A percentile compares a stretch with the other conserved stretches of the same genome.
Evolutionary conservation across 176 grass and related monocot genomes (phyloP).

Genomic region (Puya raimondii): DNA sequence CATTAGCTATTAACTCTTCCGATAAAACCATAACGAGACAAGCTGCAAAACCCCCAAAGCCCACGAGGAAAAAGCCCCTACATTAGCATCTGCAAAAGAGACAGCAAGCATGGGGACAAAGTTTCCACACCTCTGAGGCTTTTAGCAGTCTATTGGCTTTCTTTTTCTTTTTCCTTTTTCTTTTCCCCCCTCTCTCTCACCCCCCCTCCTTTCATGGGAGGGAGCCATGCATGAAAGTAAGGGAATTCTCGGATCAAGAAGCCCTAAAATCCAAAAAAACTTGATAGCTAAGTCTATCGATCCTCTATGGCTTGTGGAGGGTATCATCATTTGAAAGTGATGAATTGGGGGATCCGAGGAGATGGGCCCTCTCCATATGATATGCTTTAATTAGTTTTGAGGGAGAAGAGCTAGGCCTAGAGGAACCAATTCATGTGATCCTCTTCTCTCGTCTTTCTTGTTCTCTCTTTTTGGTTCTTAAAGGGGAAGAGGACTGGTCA

Average conservation of each 20-base stretch:
- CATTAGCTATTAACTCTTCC: not conserved
- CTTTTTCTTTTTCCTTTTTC: not conserved
- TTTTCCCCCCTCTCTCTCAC: too few relatives aligned
- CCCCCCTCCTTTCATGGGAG: not conserved
- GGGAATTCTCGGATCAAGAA: constrained; percentile 42
- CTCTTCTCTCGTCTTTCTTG: not conserved
- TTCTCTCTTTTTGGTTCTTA: not conserved
- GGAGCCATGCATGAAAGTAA: constrained; percentile 39
- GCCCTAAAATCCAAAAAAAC: constrained; percentile 5
- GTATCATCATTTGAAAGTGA: constrained; percentile 22
- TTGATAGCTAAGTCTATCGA: constrained; percentile 1
- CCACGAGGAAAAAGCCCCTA: not conserved
- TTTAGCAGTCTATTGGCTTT: constrained; percentile 6
- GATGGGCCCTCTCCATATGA: constrained; percentile 5
- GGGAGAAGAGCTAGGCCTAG: not conserved
- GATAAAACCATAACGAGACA: constrained; percentile 12
- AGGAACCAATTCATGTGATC: not conserved
- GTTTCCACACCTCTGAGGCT: constrained; percentile 11
- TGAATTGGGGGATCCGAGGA: constrained; percentile 12
- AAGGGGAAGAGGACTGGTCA: constrained; percentile 3
- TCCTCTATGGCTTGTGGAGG: not conserved
- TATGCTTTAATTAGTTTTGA: not conserved
- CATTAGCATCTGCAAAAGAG: constrained; percentile 1
- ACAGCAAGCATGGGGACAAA: constrained; percentile 18
- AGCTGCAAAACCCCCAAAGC: constrained; percentile 4